These are phyloP conservation scores for Oryza meyeriana DNA, from an alignment of 176 grass and related monocot species.

Conservation along the genomic window DNA sequence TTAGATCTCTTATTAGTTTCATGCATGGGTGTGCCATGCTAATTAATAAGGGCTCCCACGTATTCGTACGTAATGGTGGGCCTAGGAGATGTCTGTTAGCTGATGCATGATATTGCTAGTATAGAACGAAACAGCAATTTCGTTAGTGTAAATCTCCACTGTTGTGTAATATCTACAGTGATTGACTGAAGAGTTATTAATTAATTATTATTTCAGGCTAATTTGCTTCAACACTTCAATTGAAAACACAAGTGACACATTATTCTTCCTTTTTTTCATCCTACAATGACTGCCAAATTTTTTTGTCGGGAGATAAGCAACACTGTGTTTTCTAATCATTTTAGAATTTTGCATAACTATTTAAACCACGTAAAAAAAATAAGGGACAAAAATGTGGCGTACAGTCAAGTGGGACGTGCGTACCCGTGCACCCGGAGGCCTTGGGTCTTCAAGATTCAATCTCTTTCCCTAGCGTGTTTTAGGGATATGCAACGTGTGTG, in stretches of 20 bases:
- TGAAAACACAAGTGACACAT: background rate
- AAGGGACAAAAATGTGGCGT: no score
- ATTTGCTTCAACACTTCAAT: background rate
- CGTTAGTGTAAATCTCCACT: background rate
- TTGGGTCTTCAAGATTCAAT: no score
- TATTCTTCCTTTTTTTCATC: no score
- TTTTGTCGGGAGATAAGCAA: no score
- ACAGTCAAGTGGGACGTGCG: no score
- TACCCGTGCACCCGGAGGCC: no score
- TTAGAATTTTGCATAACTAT: no score
- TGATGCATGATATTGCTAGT: background rate
- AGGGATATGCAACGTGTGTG: no score
- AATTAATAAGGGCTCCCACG: constrained; percentile 11
- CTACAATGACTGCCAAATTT: no score
- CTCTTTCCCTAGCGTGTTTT: no score
- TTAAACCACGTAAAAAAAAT: no score
- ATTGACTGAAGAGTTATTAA: background rate
- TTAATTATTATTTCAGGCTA: background rate
- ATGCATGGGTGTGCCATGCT: background rate
- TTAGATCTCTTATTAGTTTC: background rate
- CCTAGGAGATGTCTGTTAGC: background rate
- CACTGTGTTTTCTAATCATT: no score
- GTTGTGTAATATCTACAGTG: background rate
- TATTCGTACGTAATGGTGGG: background rate
- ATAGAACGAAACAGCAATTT: background rate